phyloP scores from a whole-genome alignment of 176 grass and related monocot genomes.

The Secale cereale region DNA sequence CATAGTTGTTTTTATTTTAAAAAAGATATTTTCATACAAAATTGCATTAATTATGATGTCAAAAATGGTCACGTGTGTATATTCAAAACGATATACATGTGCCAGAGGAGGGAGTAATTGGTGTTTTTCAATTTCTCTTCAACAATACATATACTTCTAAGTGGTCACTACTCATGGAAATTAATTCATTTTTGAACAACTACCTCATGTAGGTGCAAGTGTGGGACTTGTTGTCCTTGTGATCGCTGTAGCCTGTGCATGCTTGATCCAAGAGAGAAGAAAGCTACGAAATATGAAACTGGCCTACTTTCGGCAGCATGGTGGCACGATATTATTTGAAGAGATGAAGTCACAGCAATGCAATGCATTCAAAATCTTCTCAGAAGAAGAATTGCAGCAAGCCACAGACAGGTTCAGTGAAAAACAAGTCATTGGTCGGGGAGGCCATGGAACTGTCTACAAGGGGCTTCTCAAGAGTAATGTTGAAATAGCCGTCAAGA shows the following conservation, averaged over 20 bases:
- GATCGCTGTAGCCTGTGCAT: background rate
- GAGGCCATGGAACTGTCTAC: background rate
- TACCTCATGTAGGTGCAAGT: background rate
- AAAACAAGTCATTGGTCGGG: background rate
- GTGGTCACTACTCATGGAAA: background rate
- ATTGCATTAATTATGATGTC: no score
- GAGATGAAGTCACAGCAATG: background rate
- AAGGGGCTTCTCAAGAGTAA: background rate
- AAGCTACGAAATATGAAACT: background rate
- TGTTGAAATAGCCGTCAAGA: background rate
- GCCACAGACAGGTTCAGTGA: background rate
- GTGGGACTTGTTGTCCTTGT: background rate
- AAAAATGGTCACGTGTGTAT: background rate
- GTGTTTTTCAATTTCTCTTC: background rate
- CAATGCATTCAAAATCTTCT: background rate
- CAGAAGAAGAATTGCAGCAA: background rate
- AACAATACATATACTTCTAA: background rate
- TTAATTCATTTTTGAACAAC: background rate
- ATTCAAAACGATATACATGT: background rate
- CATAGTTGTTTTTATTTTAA: no score
- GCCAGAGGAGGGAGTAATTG: no score
- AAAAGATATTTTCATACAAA: no score
- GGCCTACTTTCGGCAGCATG: background rate
- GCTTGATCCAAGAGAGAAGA: background rate
- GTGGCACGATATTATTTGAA: background rate